Evolutionary conservation across 2,329 filamentous ascomycete genomes (phyloP).

Genomic region (Aspergillus aculeatinus): DNA sequence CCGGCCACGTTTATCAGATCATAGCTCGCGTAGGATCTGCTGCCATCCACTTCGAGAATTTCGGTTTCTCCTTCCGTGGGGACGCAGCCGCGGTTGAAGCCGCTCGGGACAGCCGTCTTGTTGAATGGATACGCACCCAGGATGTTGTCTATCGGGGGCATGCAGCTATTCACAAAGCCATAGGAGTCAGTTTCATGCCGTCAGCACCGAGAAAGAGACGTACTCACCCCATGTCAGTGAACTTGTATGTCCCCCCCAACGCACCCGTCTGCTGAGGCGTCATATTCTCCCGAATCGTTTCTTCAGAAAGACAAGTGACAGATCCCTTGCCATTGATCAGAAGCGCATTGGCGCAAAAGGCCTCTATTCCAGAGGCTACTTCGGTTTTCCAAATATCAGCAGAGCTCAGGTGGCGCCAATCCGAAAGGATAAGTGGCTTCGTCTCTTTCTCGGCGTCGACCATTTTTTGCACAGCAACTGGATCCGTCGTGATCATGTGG

Average conservation of each 20-base stretch:
- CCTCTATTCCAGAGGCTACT: conserved; percentile 31
- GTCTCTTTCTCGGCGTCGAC: conserved; percentile 48
- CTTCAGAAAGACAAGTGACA: conserved; percentile 49
- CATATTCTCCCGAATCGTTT: conserved; percentile 33
- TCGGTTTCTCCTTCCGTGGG: conserved; percentile 47
- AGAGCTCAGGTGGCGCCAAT: conserved; percentile 57
- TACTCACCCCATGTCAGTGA: conserved; percentile 23
- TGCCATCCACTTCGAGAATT: conserved; percentile 39
- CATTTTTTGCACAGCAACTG: conserved; percentile 44
- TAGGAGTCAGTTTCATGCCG: too few species aligned
- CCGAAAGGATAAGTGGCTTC: conserved; percentile 52
- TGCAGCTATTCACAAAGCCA: too few species aligned
- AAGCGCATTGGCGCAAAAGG: conserved; percentile 59
- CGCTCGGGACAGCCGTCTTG: conserved; percentile 23
- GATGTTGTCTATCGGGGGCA: too few species aligned
- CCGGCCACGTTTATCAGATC: conserved; percentile 53
- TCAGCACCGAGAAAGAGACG: conserved; percentile 8
- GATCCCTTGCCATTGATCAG: conserved; percentile 61
- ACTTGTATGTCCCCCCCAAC: conserved; percentile 23
- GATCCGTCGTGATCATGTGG: conserved; percentile 45
- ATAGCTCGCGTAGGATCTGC: conserved; percentile 50
- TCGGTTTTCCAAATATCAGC: conserved; percentile 36
- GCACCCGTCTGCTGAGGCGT: conserved; percentile 24
- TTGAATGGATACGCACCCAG: too few species aligned
- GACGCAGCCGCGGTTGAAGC: conserved; percentile 42